Conservation (phyloP, 1,284 basidiomycete species). For the Apiotrichum laibachii region DNA sequence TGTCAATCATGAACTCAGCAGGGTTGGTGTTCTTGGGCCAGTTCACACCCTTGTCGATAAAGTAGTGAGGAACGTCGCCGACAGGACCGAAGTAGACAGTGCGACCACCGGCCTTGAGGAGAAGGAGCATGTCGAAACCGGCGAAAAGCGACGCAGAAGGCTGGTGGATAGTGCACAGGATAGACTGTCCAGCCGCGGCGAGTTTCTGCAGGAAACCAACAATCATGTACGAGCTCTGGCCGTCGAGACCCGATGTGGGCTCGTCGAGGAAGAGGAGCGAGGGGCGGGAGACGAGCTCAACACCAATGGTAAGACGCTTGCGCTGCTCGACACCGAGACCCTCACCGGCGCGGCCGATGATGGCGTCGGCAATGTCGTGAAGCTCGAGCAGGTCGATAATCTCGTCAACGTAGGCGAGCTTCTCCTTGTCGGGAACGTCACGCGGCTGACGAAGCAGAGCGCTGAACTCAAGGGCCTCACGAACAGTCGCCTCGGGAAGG, state of each 20-base stretch:
- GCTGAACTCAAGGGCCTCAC: conserved; percentile 78
- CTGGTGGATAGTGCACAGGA: conserved; percentile 58
- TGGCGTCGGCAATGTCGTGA: conserved; percentile 54
- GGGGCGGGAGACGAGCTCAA: conserved; percentile 49
- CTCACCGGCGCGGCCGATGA: conserved; percentile 53
- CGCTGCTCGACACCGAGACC: conserved; percentile 52
- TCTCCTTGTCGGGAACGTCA: conserved; percentile 59
- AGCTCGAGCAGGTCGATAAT: conserved; percentile 57
- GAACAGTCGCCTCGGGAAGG: conserved; percentile 56
- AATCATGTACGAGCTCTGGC: conserved; percentile 59
- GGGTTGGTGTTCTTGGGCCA: conserved; percentile 56
- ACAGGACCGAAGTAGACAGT: conserved; percentile 59
- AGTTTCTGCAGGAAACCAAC: conserved; percentile 59
- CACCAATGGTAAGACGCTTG: conserved; percentile 58
- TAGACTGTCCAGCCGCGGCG: conserved; percentile 54
- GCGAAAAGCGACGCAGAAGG: conserved; percentile 64
- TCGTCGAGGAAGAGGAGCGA: conserved; percentile 55
- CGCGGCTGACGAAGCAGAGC: conserved; percentile 75
- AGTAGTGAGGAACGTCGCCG: conserved; percentile 55
- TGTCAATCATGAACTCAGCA: conserved; percentile 52
- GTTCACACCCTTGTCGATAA: conserved; percentile 47
- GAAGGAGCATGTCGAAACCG: conserved; percentile 67
- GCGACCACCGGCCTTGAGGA: conserved; percentile 54
- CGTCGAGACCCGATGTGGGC: conserved; percentile 59
- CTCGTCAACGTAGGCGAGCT: conserved; percentile 56